phyloP scores from a whole-genome alignment of 768 basidiomycete genomes.

The Pulveroboletus sp. region DNA sequence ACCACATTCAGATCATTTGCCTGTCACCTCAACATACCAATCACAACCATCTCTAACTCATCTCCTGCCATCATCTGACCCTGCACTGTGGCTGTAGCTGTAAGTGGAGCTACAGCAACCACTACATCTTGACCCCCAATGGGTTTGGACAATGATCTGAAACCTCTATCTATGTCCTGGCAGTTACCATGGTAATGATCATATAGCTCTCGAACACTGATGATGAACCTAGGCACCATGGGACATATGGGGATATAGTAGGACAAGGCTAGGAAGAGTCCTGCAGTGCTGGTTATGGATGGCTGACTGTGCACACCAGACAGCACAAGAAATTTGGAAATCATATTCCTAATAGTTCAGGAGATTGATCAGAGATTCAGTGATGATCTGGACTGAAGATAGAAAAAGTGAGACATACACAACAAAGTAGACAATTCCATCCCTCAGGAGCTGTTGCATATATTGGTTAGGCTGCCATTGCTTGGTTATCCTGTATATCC shows the following conservation, averaged over 20 bases:
- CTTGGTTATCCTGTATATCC: conserved; percentile 7
- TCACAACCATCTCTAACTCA: too few species aligned
- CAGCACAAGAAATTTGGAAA: not conserved
- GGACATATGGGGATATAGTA: not conserved
- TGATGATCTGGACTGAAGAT: too few species aligned
- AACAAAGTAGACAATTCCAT: conserved; percentile 11
- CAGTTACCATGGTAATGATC: too few species aligned
- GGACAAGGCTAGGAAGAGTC: not conserved
- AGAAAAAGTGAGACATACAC: conserved; percentile 1
- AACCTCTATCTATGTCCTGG: too few species aligned
- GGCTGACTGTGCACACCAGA: not conserved
- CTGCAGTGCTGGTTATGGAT: not conserved
- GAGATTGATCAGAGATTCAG: not conserved
- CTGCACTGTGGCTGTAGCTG: too few species aligned
- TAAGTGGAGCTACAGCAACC: too few species aligned
- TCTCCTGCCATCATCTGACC: too few species aligned
- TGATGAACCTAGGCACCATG: not conserved
- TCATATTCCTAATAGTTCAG: not conserved
- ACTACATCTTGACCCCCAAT: too few species aligned
- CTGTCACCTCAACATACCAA: too few species aligned
- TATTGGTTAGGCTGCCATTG: conserved; percentile 11
- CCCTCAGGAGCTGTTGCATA: not conserved
- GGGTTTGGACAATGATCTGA: too few species aligned
- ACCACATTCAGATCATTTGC: too few species aligned
- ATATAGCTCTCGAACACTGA: not conserved